Base-by-base conservation (phyloP, 2,329 filamentous ascomycete species). In the Trichoderma harzianum region DNA sequence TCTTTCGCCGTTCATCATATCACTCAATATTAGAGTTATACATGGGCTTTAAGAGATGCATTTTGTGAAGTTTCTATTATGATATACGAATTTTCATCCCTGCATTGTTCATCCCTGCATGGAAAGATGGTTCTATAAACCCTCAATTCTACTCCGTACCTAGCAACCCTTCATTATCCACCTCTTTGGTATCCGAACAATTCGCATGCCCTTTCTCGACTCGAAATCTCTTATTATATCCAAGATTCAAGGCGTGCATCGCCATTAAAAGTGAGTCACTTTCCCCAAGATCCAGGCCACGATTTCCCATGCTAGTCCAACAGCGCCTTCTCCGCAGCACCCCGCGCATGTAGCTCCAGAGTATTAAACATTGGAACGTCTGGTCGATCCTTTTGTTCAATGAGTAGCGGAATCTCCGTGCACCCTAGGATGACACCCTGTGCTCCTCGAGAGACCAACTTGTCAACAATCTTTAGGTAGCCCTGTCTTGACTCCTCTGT, bases 351-450 rank as follows among this genome's bases (percentile, higher is more conserved):
- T 18, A 74, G 66, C 47, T 66, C 61, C 63, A 74, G 18, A 3
- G 74, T 73, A 26, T 75, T 65, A 34, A 74, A 75, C 69, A 73
- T 72, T 2, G 73, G 73, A 26, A 75, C 7, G 24, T 26, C 21
- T 10, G 66, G 67, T 21, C 73, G 53, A 47, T 74, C 68, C 21
- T 70, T 57, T 51, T 75, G 71, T 65, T 65, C 63, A 67, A 75
- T 72, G 21, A 75, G 63, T 26, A 73, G 60, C n/a, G 72, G 70
- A n/a, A 74, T 71, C 62, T 72, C 79, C 75, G 77, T 53, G 63
- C 16, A 74, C 5, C 73, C 74, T 6, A 73, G 34, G 11, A 72
- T 69, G 8, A 73, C 74, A 7, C 73, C 71, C 43, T 75, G 65
- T 32, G 71, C 71, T 21, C 74, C 74, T 24, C 70, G 67, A 34